Conservation (phyloP, 306 rosid species). For the Geum urbanum region DNA sequence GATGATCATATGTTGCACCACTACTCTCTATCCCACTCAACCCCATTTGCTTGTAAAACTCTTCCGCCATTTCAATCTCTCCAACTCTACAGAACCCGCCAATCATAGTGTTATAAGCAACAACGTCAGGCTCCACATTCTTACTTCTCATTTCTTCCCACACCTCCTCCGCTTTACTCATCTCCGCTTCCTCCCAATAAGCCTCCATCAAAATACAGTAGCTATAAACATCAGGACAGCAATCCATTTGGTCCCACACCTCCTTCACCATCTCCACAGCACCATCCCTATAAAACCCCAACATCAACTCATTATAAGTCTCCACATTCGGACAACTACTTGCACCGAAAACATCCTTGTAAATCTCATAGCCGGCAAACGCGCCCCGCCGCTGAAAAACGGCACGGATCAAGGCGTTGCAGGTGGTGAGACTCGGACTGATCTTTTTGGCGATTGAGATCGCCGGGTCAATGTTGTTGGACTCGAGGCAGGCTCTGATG, state of each 20-base stretch:
- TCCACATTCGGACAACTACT: constrained; percentile 53
- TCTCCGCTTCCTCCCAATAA: constrained; percentile 51
- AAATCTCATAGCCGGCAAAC: constrained; percentile 43
- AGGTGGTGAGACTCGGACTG: constrained; percentile 53
- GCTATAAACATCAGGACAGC: constrained; percentile 53
- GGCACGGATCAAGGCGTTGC: constrained; percentile 55
- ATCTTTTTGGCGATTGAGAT: constrained; percentile 45
- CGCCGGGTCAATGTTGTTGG: constrained; percentile 45
- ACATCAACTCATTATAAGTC: constrained; percentile 62
- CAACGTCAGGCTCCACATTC: constrained; percentile 50
- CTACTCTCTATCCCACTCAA: constrained; percentile 51
- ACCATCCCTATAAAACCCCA: constrained; percentile 55
- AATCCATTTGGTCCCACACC: constrained; percentile 59
- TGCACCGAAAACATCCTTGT: constrained; percentile 49
- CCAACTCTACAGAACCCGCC: constrained; percentile 72
- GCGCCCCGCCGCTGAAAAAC: constrained; percentile 45
- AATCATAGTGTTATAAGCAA: constrained; percentile 66
- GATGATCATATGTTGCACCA: constrained; percentile 55
- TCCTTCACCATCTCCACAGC: constrained; percentile 41
- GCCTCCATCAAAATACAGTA: constrained; percentile 56
- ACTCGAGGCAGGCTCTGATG: constrained; percentile 55
- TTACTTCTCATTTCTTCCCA: constrained; percentile 58
- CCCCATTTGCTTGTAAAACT: constrained; percentile 58
- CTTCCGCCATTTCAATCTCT: constrained; percentile 56
- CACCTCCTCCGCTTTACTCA: constrained; percentile 46